Evolutionary conservation across 2,329 filamentous ascomycete genomes (phyloP), one percentile per base, ranked within the genome.

Genomic region (Apiospora phragmitis): DNA sequence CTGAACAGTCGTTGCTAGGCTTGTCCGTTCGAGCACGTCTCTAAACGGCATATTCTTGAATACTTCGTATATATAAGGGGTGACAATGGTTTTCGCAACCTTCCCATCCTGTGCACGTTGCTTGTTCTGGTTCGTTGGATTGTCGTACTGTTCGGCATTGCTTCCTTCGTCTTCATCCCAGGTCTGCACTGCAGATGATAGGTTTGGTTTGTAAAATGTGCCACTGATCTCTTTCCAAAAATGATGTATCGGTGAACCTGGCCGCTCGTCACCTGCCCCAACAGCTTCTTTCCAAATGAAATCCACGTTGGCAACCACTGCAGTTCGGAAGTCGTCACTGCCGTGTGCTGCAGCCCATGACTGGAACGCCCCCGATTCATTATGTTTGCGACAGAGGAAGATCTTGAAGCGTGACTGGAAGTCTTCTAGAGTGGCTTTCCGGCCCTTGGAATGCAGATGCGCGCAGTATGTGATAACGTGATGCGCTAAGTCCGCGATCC

Each of bases 401-500:
- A 71, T 68, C 42, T 81, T 78, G 73, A 96, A 96, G 0, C 83
- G 75, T 0, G 71, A 70, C 11, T 84, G 81, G 73, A 96, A 95
- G 68, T 89, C 81, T 3, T 81, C 69, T 0, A 94, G 82, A 0
- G 80, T 79, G 1, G 92, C 85, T 1, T 76, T 77, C 0, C 74
- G 75, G 0, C 74, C 67, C 16, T 73, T 72, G 11, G 79, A 73
- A 3, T 78, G 74, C 71, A 83, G 79, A 12, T 77, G 67, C 3
- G 80, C 78, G 66, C 92, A 82, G 73, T 87, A 96, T 72, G 94
- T 91, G 1, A 94, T 84, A 32, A 92, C 86, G 75, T 94, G 90
- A 76, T 95, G 95, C 0, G 88, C 85, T 0, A 96, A 82, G 68
- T 92, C 86, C 0, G 89, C 91, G 0, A 95, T 80, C 93, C 93